A percentile compares a stretch with the other conserved stretches of the same genome.
These are phyloP conservation scores for Hypoxylon sp. DNA, from an alignment of 2,329 filamentous ascomycete genomes.

Conservation along the genomic window DNA sequence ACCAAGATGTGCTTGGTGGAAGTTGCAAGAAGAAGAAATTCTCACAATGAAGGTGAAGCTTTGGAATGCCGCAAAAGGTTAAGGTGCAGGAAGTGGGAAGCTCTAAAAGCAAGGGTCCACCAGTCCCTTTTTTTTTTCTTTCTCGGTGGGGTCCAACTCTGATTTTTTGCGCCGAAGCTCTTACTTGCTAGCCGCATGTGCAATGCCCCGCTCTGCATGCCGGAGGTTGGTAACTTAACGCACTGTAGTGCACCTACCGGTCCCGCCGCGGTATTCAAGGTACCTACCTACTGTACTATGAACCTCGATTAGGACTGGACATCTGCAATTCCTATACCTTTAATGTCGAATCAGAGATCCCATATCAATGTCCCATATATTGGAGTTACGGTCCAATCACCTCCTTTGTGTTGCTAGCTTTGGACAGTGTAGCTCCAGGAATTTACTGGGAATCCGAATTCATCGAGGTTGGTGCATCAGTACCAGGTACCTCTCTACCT, in stretches of 20 bases:
- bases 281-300: too few relatives aligned
- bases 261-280: too few relatives aligned
- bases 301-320: too few relatives aligned
- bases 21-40: constrained; percentile 17
- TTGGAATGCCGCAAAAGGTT: background rate
- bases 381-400: too few relatives aligned
- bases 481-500: too few relatives aligned
- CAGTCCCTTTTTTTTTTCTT: constrained; percentile 6
- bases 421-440: background rate
- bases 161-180: background rate
- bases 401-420: background rate
- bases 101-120: constrained; percentile 18
- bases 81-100: constrained; percentile 17
- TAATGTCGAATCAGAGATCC: too few relatives aligned
- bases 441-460: background rate
- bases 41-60: constrained; percentile 20
- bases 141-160: constrained; percentile 24
- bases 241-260: too few relatives aligned
- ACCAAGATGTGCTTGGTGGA: background rate
- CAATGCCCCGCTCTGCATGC: background rate
- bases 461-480: background rate
- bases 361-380: too few relatives aligned
- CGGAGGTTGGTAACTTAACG: too few relatives aligned
- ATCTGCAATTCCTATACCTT: too few relatives aligned
- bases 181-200: background rate